Evolutionary conservation across 768 basidiomycete genomes (phyloP).

Genomic region (Rickenella mellea): DNA sequence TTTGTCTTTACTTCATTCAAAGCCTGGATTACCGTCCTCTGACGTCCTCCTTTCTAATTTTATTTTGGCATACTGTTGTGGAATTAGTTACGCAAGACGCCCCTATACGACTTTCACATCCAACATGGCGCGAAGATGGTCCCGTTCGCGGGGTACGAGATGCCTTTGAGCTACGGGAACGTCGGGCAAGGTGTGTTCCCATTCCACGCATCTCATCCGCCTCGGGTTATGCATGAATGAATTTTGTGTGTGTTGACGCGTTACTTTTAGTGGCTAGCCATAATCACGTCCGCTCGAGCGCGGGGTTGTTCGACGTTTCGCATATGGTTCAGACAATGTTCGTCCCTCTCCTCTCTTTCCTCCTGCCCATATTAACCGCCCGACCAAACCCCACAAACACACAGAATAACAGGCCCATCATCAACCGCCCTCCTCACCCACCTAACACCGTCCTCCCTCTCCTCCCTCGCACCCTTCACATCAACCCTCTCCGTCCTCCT

Average conservation of each 20-base stretch:
- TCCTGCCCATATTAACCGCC: no score
- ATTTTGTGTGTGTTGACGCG: constrained; percentile 7
- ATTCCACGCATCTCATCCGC: background rate
- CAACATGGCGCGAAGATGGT: constrained; percentile 87
- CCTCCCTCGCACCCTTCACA: constrained; percentile 54
- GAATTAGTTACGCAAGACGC: constrained; percentile 48
- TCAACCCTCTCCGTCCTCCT: constrained; percentile 86
- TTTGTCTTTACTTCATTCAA: no score
- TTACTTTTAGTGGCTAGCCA: constrained; percentile 69
- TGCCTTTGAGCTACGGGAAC: constrained; percentile 83
- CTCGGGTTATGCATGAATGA: no score
- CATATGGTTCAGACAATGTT: constrained; percentile 97
- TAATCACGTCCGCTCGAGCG: constrained; percentile 72
- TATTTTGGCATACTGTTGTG: constrained; percentile 1
- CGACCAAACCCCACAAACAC: no score
- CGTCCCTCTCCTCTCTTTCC: constrained; percentile 11
- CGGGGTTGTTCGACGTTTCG: constrained; percentile 91
- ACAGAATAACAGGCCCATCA: constrained; percentile 67
- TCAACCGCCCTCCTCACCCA: constrained; percentile 78
- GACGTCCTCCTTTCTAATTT: background rate
- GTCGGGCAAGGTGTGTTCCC: constrained; percentile 61
- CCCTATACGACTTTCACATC: constrained; percentile 84
- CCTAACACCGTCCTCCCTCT: constrained; percentile 80
- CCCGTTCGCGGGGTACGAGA: constrained; percentile 88
- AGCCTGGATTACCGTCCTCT: no score